Evolutionary conservation across 805 yeast species (phyloP), one percentile per base, ranked within the genome.

Genomic region (Hanseniaspora jakobsenii): DNA sequence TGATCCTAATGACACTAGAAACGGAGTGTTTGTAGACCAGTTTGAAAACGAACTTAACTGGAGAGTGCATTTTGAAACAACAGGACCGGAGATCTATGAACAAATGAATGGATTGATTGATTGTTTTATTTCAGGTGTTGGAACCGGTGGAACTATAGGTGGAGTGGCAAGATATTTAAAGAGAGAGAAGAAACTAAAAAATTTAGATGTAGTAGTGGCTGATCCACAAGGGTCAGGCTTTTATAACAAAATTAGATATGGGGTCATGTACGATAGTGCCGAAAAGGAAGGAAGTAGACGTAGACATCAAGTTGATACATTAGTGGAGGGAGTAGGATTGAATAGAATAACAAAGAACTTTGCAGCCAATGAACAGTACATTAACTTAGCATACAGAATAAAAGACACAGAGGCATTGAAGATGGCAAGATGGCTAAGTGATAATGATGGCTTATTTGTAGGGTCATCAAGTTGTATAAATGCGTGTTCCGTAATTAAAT

Each of bases 191-290:
- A 35, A 57, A 2, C 55, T 66, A 14, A 57, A 66, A 0, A 37
- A 56, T 0, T 55, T 80, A 0, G 66, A 62, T 36, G 71, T 80
- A 1, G 69, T 83, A 2, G 64, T 91, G 24, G 95, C 96, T 0
- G 98, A 89, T 60, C 97, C 97, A 1, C 96, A 85, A 55, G 98
- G 98, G 0, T 78, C 91, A 13, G 98, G 98, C 0, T 71, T 91
- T 50, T 82, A 71, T 56, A 85, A 89, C 62, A 66, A 94, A 49
- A 74, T 89, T 41, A 83, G 83, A 54, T 76, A 65, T 55, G 97
- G 96, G 1, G 97, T 89, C 3, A 86, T 91, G 96, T 89, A 84
- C 59, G 94, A 87, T 54, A 51, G 69, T 2, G 86, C 75, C 6
- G 98, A 89, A 60, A 78, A 72, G 51, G 98, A 89, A 63, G 98